Evolutionary conservation across 352 stramenopile species (phyloP), one percentile per base, ranked within the genome.

Genomic region (Globisporangium spiculum): DNA sequence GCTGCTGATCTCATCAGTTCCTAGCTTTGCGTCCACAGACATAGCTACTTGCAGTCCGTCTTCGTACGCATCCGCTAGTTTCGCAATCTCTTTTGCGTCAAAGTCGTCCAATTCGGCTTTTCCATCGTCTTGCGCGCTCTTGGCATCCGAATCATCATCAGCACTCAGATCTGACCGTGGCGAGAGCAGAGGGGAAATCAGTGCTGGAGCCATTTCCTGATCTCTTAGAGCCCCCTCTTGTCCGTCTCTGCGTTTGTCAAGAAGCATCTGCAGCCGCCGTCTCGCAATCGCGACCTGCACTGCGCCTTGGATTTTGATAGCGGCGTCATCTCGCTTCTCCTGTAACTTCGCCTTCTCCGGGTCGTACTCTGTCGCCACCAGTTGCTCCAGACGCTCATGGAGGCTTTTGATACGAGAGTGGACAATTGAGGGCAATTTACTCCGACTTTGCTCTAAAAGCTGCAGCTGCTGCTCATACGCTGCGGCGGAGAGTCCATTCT

Each of bases 21-120:
- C 14, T 48, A 48, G 22, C 4, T 32, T 50, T 10, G 38, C 59
- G 8, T 65, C 27, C 24, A 44, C 12, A 54, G 8, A 36, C 7
- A 24, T 26, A 58, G 55, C 16, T 3, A 50, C 41, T 7, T 61
- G 74, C 0, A 67, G 48, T 20, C 38, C 54, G 67, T 79, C 71
- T 54, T 92, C 84, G 64, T 92, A 92, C 18, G 80, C 84, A 61
- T 91, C 77, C 9, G 84, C 84, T 9, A 92, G 60, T 8, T 75
- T 71, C 62, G 77, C 70, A 61, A 92, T 89, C 63, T 90, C 81
- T 0, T 65, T 60, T 1, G 69, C 65, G 38, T 89, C 79, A 34
- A 84, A 84, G 56, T 58, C 72, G 16, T 73, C 76, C 6, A 69
- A 3, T 44, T 60, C 55, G 12, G 53, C 66, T 41, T 74, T 75